Evolutionary conservation across 768 basidiomycete genomes (phyloP), one percentile per base, ranked within the genome.

Genomic region (Trametes villosa): DNA sequence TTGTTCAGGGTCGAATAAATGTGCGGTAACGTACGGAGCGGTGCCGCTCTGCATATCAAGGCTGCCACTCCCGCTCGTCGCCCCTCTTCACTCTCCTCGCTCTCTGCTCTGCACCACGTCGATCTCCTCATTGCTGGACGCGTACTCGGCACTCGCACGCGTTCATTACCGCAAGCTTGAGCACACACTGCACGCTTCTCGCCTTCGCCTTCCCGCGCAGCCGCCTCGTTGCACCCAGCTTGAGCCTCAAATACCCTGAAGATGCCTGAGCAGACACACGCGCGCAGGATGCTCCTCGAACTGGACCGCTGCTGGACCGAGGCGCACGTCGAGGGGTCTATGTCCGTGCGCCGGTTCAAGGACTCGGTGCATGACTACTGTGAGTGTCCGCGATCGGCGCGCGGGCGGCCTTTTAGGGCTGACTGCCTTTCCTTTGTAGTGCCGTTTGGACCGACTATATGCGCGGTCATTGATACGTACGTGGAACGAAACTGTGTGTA

Each of bases 391-490:
- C 9, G 17, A 9, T 44, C 53, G 22, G 60, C 31, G 44, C 57
- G 48, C 57, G 26, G 18, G 44, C 24, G 33, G 33, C 31, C 38
- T 12, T 48, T 47, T 26, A 40, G 11, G 18, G 29, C 12, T 34
- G n/a, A 27, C 40, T 24, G 24, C 27, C 34, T 49, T 22, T 41
- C 20, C 24, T 15, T 36, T 7, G 18, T 42, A 74, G 74, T 76
- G 44, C 62, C 64, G 9, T 77, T 79, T 55, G 71, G 71, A 36
- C 69, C 72, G 0, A 73, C 74, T 62, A 72, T 81, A 6, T 80
- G 81, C 68, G 65, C 69, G 0, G 76, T 91, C 45, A 87, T 92
- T 49, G 89, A 92, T 67, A 89, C 88, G 89, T 91, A 75, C 38
- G 84, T 73, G 40, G n/a, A 18, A n/a, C n/a, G 20, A 3, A 22